Base-by-base conservation (phyloP, 768 basidiomycete species). In the Serendipita sp. region DNA sequence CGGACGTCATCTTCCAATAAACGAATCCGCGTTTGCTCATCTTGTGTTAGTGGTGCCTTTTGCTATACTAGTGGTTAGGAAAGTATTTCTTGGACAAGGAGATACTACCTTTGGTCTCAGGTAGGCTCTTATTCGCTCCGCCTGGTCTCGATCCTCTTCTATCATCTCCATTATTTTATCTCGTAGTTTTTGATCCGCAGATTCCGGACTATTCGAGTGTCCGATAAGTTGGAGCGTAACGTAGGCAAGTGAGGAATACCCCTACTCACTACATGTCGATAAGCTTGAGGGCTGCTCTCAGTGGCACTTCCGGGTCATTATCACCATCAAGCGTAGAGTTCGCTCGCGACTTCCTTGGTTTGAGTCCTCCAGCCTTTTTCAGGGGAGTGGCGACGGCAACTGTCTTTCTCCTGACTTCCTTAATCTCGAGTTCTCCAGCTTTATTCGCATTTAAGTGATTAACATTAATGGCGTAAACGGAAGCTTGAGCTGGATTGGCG, bases 401-500 rank as follows among this genome's bases (percentile, higher is more conserved):
- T 34, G 36, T 60, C 33, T 60, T 60, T 37, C 55, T 23, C 55
- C 34, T 16, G 10, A 60, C 34, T 2, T 60, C 55, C 27, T n/a
- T 37, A 23, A 27, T 31, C 33, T 60, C 55, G 29, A 60, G 36
- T 60, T 60, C 55, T n/a, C 33, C 33, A 3, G 55, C 27, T 2
- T 36, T 27, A 2, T 31, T 37, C 10, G 33, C 16, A 18, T 27
- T 36, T 10, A 34, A 11, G n/a, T 16, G 11, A 36, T 31, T 33
- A 29, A 60, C 36, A 36, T 31, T n/a, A 8, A 60, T 36, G 33
- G 16, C 11, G 34, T 60, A 60, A 2, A 60, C 55, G 16, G 55
- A 23, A n/a, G 55, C 55, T 36, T 60, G 55, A n/a, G 55, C 18
- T 27, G 55, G 55, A 37, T 60, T 60, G 55, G 55, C 55, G 16